phyloP scores from a whole-genome alignment of 768 basidiomycete genomes.

The Baorangia bicolor region DNA sequence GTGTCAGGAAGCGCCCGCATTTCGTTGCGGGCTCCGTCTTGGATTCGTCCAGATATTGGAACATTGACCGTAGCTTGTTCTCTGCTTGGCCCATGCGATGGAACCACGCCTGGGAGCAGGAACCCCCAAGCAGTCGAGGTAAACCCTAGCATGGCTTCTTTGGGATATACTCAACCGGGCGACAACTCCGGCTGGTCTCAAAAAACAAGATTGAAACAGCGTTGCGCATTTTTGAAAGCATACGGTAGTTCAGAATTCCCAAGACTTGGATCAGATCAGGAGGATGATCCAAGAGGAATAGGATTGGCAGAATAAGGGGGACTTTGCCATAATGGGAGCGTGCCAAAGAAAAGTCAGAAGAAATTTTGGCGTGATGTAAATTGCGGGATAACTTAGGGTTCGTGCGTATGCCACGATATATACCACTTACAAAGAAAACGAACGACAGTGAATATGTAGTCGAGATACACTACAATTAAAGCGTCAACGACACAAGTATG shows the following conservation, averaged over 20 bases:
- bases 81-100: not conserved
- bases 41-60: too few relatives aligned
- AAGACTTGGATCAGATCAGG: not conserved
- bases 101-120: not conserved
- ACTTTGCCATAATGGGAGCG: not conserved
- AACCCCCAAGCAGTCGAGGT: not conserved
- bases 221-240: not conserved
- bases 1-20: too few relatives aligned
- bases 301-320: not conserved
- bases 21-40: too few relatives aligned
- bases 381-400: not conserved
- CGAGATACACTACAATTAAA: not conserved
- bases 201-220: not conserved
- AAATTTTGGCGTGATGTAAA: not conserved
- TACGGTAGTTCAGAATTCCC: not conserved
- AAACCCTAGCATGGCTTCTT: not conserved
- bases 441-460: not conserved
- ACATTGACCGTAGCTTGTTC: not conserved
- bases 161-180: too few relatives aligned
- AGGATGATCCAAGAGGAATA: not conserved
- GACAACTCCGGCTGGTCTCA: not conserved
- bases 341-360: not conserved
- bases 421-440: not conserved
- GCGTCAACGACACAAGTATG: constrained; percentile 11
- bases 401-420: too few relatives aligned